These are phyloP conservation scores for Lagenidium giganteum DNA, from an alignment of 352 stramenopile genomes.

Conservation along the genomic window DNA sequence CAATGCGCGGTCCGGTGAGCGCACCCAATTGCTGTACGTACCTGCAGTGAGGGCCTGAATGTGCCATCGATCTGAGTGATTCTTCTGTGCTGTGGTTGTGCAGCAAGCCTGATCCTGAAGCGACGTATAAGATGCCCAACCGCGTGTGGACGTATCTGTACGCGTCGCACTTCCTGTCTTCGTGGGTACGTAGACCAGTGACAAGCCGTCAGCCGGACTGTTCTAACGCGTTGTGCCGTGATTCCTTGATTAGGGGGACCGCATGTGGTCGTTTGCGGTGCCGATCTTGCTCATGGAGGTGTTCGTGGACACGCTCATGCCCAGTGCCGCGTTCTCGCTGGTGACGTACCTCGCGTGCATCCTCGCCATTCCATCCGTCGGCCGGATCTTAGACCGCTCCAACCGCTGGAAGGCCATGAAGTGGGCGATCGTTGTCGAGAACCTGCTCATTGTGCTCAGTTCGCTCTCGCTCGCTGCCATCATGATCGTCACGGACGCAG, in stretches of 20 bases:
- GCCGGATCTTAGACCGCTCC: constrained; percentile 38
- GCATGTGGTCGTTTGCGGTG: constrained; percentile 72
- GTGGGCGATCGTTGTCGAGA: constrained; percentile 53
- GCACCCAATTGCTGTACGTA: constrained; percentile 26
- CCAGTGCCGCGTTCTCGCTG: constrained; percentile 57
- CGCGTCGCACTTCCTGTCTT: constrained; percentile 49
- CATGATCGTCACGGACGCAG: constrained; percentile 39
- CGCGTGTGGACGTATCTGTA: constrained; percentile 60
- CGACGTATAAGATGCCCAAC: neutral
- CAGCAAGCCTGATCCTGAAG: neutral
- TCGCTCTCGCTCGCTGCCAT: constrained; percentile 39
- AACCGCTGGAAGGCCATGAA: constrained; percentile 57
- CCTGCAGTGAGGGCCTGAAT: neutral
- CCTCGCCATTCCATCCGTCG: constrained; percentile 46
- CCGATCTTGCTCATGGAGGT: constrained; percentile 81
- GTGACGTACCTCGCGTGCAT: constrained; percentile 65
- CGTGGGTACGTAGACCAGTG: constrained; percentile 38
- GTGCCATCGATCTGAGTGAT: too few relatives aligned
- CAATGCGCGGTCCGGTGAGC: constrained; percentile 2
- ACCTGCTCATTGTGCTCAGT: constrained; percentile 57
- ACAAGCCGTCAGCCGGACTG: neutral
- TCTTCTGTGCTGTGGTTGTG: too few relatives aligned
- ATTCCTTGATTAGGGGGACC: constrained; percentile 35
- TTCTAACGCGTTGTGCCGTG: neutral
- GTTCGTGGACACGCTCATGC: constrained; percentile 69